Evolutionary conservation across 202 grass and related monocot genomes (phyloP).

Genomic region (Zoysia matrella): DNA sequence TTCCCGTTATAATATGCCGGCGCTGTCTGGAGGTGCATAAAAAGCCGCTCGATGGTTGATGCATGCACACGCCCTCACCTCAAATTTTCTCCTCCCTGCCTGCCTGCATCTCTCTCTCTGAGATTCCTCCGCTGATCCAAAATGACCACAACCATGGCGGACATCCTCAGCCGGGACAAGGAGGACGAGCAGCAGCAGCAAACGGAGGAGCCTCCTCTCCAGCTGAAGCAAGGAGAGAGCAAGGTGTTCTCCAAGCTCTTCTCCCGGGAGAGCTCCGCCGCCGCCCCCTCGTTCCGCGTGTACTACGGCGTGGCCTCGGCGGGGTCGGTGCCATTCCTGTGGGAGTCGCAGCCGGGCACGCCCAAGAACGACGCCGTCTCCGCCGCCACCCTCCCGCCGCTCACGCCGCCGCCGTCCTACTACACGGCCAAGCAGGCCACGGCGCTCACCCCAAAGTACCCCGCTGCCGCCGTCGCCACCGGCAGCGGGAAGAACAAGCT

Average conservation of each 20-base stretch:
- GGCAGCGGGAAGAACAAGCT: conserved; percentile 38
- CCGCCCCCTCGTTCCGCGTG: conserved; percentile 81
- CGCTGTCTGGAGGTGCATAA: conserved; percentile 44
- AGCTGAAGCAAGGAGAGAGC: conserved; percentile 52
- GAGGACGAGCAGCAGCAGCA: too few relatives aligned
- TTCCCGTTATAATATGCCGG: not conserved
- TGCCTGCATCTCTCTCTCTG: not conserved
- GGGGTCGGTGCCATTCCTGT: conserved; percentile 81
- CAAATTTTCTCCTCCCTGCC: not conserved
- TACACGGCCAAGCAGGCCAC: conserved; percentile 21
- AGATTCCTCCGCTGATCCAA: not conserved
- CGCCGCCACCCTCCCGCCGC: conserved; percentile 38
- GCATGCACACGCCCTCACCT: not conserved
- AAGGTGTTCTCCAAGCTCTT: conserved; percentile 68
- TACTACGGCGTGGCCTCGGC: conserved; percentile 83
- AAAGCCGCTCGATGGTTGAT: conserved; percentile 31
- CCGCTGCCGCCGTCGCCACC: not conserved
- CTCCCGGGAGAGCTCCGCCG: conserved; percentile 46
- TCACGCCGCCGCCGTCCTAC: conserved; percentile 86
- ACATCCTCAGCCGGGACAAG: conserved; percentile 8
- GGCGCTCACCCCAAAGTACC: not conserved
- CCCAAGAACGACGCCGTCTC: conserved; percentile 64
- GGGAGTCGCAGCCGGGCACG: conserved; percentile 91
- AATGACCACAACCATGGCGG: conserved; percentile 46
- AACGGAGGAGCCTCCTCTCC: conserved; percentile 20